Evolutionary conservation across 2,329 filamentous ascomycete species (phyloP), one percentile per base, ranked within the genome.

Genomic region (Epichloe typhina): DNA sequence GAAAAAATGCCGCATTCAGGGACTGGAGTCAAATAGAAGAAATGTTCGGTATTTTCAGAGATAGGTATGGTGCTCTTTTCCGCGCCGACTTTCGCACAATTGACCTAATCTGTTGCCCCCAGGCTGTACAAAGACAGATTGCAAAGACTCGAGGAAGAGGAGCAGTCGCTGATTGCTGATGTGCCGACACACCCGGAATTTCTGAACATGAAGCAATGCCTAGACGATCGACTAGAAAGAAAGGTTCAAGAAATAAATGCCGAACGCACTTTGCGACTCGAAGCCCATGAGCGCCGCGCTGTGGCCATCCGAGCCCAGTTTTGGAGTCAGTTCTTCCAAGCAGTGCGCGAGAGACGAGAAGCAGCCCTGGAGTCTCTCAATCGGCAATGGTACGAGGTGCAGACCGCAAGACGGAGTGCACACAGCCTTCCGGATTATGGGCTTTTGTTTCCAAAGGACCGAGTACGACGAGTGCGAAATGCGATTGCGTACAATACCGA

Each of bases 401-500:
- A 97, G 65, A 83, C 87, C 57, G 88, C 95, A 62, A 82, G 93
- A 52, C 82, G 90, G 60, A 85, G 83, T 55, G 85, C 88, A 54
- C 84, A 87, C 60, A 83, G 85, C 54, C 80, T 90, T 56, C 82
- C 86, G 40, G 87, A 93, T 58, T 95, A 86, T 63, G 83, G 84
- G 51, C 79, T 94, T 58, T 80, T 84, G 50, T 94, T 94, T 62
- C 86, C 88, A 7, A 80, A 83, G 47, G 83, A 84, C 55, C 80
- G 83, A 54, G 78, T 83, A 31, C 84, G 90, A 60, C 87, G 91
- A 61, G 78, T 95, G 53, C 77, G 81, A 54, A 86, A 96, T 55
- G 90, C 95, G 58, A 79, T 89, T 47, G 86, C 90, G 45, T 97
- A 97, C 71, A 97, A 95, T 65, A 86, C 85, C 57, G 93, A 98